Base-by-base conservation (phyloP, 2,329 filamentous ascomycete species). In the Herpotrichia juniperi region DNA sequence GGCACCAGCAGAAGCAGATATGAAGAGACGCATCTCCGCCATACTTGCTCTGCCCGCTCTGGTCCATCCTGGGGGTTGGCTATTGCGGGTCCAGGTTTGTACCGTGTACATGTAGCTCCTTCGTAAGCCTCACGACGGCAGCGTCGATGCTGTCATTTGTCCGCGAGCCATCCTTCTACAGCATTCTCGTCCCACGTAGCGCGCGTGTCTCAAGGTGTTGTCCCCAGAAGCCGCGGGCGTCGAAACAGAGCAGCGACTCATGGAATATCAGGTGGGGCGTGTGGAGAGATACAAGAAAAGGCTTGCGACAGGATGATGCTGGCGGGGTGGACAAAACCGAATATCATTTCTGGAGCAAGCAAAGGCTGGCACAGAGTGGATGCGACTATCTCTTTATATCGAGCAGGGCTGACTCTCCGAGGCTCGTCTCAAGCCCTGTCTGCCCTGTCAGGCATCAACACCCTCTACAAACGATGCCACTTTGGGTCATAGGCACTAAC, bases 371-470 rank as follows among this genome's bases (percentile, higher is more conserved):
- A 12, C 9, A 32, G 46, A 42, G 24, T 26, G 24, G 22, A 30
- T 24, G n/a, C 24, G 19, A 14, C 4, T 16, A 9, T 47, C 24
- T 34, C 22, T 39, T 40, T 48, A 37, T 34, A 49, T 24, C 39
- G 26, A 14, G 37, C 30, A 35, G 47, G 46, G 47, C 47, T 50
- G 34, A 35, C 21, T 34, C 31, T 34, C 31, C 19, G 22, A 19
- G n/a, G 16, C 12, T 17, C 8, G 6, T 17, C 7, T 21, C 34
- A 24, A 9, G 26, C 39, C 16, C 12, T 28, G 39, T 31, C 30
- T 30, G 22, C 47, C 24, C 21, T n/a, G 44, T 46, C 24, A 49
- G 46, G 46, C 46, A 42, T 24, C 46, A 49, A 40, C 46, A 22
- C 6, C 34, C 24, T 40, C 14, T 30, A n/a, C n/a, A n/a, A 44